Evolutionary conservation across 1,139 yeast species (phyloP).

Genomic region (Hemisphaericaspora lyxosophila): DNA sequence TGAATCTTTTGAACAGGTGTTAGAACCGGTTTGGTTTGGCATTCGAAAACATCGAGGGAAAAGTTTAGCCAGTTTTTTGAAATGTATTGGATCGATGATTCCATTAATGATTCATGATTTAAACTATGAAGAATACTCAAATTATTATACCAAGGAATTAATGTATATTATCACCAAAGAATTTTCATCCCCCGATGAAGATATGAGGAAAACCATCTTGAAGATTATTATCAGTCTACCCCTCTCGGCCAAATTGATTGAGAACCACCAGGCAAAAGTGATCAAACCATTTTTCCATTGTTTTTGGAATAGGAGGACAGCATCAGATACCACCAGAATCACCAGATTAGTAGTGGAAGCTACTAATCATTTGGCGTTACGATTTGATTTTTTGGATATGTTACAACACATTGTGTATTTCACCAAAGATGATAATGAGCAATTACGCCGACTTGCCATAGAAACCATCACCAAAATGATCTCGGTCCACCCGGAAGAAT

Average conservation of each 20-base stretch:
- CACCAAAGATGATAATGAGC: constrained; percentile 81
- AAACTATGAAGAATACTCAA: constrained; percentile 66
- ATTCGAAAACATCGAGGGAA: constrained; percentile 76
- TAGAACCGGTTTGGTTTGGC: constrained; percentile 84
- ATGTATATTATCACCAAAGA: constrained; percentile 69
- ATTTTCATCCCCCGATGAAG: constrained; percentile 82
- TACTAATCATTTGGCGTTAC: constrained; percentile 63
- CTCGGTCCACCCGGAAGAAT: constrained; percentile 25
- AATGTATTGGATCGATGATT: constrained; percentile 75
- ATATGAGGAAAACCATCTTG: constrained; percentile 76
- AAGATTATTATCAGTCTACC: constrained; percentile 36
- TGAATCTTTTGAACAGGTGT: constrained; percentile 69
- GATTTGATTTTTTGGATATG: constrained; percentile 64
- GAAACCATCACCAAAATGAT: constrained; percentile 54
- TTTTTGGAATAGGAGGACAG: constrained; percentile 79
- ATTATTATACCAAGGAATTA: constrained; percentile 74
- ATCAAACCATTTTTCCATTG: constrained; percentile 63
- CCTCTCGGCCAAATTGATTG: constrained; percentile 27
- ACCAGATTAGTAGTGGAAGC: constrained; percentile 70
- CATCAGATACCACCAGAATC: constrained; percentile 50
- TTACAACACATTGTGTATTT: constrained; percentile 57
- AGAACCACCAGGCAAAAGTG: constrained; percentile 40
- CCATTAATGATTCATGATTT: constrained; percentile 72
- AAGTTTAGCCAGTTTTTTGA: constrained; percentile 71
- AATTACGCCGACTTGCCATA: constrained; percentile 74